Conservation (phyloP, 495 filamentous ascomycete genomes). For the Lasiosphaeria miniovina region DNA sequence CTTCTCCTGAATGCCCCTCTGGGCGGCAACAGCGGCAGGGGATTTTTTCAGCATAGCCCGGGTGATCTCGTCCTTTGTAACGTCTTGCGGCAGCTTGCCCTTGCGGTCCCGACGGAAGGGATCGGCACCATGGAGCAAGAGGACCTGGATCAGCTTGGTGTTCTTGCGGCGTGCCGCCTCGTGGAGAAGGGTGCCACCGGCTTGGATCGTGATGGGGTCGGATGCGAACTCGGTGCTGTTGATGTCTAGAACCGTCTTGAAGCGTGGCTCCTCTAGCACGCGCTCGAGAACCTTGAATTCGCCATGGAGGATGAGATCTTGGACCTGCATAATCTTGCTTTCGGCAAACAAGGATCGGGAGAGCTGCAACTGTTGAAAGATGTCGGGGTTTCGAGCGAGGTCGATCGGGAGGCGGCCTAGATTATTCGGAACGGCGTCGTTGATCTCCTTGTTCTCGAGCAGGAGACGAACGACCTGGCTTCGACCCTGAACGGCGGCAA, state of each 20-base stretch:
- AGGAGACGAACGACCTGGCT: conserved; percentile 74
- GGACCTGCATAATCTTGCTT: conserved; percentile 75
- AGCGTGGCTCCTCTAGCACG: conserved; percentile 76
- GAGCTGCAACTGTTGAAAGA: conserved; percentile 93
- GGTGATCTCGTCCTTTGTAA: conserved; percentile 92
- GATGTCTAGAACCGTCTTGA: conserved; percentile 82
- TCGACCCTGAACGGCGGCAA: conserved; percentile 80
- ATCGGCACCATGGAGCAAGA: conserved; percentile 94
- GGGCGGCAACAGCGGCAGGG: conserved; percentile 89
- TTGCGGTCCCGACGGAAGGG: conserved; percentile 92
- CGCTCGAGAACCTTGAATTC: conserved; percentile 76
- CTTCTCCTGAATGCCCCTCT: conserved; percentile 93
- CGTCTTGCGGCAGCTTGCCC: conserved; percentile 93
- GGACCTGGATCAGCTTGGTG: conserved; percentile 76
- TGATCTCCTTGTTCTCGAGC: conserved; percentile 74
- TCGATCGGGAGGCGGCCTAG: conserved; percentile 84
- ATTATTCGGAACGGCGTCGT: conserved; percentile 88
- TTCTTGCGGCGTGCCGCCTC: conserved; percentile 89
- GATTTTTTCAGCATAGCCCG: conserved; percentile 85
- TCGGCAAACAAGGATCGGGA: conserved; percentile 88
- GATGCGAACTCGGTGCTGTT: conserved; percentile 85
- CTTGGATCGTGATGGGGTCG: conserved; percentile 68
- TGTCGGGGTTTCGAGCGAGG: conserved; percentile 83
- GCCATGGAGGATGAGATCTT: conserved; percentile 64
- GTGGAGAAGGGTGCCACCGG: conserved; percentile 85